Evolutionary conservation across 768 basidiomycete species (phyloP), one percentile per base, ranked within the genome.

Genomic region (Vararia minispora): DNA sequence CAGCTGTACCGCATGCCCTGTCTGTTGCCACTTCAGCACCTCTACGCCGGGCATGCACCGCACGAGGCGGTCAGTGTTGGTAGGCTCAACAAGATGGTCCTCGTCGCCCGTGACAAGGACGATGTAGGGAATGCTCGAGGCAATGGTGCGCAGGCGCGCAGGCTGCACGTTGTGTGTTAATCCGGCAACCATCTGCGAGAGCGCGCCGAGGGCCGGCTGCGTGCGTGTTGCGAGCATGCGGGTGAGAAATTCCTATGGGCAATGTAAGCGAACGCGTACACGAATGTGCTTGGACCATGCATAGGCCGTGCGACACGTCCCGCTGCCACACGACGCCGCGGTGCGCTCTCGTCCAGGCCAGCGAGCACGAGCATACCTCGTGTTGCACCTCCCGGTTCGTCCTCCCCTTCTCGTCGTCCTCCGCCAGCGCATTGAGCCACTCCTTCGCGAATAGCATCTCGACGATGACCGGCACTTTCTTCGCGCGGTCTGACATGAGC

Each of bases 181-280:
- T 0, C 51, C 76, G 1, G 86, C 82, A 11, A 61, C 64, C 72
- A 82, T 76, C 54, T 90, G 88, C 9, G 79, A 84, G 12, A 89
- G 40, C 20, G 71, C 58, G 0, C 86, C 86, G 13, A 71, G 42
- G 36, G 77, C 53, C 3, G 59, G 62, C 46, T 86, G 87, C 3
- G 71, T 72, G 24, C 66, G 68, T 2, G 79, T 76, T 6, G 70
- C 58, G 4, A 55, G 47, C 13, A 74, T 58, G 14, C 78, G 73
- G 13, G 52, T 57, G 28, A 61, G 54, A 46, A 65, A 66, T 3
- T 48, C 42, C 79, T 85, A 23, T 11, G 11, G 12, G 16, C n/a
- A n/a, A n/a, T n/a, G 35, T 7, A 26, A 39, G 8, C 13, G 16
- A 33, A 10, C 24, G 22, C 13, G 2, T 30, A n/a, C 29, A 14